Base-by-base conservation (phyloP, 1,139 yeast species). In the Suhomyces coccinellae region DNA sequence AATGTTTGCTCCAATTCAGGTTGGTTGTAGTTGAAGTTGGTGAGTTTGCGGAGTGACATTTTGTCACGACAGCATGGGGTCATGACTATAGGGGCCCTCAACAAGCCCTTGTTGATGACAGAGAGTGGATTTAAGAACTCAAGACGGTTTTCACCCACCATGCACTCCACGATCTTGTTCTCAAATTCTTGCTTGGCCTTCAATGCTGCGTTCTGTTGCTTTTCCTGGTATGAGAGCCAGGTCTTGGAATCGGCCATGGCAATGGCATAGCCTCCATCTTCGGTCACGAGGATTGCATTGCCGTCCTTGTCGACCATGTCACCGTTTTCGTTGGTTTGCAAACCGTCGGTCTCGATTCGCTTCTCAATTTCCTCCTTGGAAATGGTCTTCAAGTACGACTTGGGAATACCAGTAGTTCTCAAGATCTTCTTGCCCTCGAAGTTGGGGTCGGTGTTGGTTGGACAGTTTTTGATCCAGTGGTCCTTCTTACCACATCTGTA, bases 381-480 rank as follows among this genome's bases (percentile, higher is more conserved):
- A 11, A 87, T 84, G 0, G 96, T 86, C 56, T 89, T 87, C 65
- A 93, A 79, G 65, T 90, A 90, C 36, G 95, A 85, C 64, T 87
- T 85, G 5, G 99, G 99, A 59, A 93, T 93, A 82, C 99, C 99
- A 0, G 99, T 93, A 0, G 98, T 91, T 57, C 96, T 79, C 59
- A 89, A 84, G 41, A 93, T 85, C 52, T 95, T 78, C 60, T 87
- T 88, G 26, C 96, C 96, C 61, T 93, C 98, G 77, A 90, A 90
- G 56, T 83, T 87, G 5, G 97, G 96, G 65, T 93, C 99, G 45
- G 82, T 82, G 56, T 87, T 87, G 2, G 96, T 89, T 0, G 99
- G 99, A 70, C 99, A 93, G 55, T 90, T 89, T 58, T 87, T 87
- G 51, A 95, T 91, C 93, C 96, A 91, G 65, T 93, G 99, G 51